Evolutionary conservation across 257 asterid genomes (phyloP).

Genomic region (Plantago ovata): DNA sequence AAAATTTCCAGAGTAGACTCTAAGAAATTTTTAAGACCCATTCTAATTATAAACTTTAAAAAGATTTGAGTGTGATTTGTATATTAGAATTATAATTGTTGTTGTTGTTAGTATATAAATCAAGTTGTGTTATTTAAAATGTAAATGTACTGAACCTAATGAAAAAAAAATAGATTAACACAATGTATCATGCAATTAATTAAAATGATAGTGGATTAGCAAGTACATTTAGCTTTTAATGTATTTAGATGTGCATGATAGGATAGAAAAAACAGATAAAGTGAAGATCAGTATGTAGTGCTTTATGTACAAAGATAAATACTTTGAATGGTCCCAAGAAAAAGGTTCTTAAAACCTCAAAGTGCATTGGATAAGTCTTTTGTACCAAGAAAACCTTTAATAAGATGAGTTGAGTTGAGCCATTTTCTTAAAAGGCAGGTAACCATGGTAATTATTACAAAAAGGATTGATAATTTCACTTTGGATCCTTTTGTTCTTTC

Average conservation of each 20-base stretch:
- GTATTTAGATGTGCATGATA: neutral
- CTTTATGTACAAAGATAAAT: constrained; percentile 9
- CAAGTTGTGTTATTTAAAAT: no score
- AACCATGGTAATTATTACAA: constrained; percentile 31
- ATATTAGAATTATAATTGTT: no score
- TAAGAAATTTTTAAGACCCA: no score
- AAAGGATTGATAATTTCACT: constrained; percentile 24
- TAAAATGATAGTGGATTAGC: no score
- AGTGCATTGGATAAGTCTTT: constrained; percentile 32
- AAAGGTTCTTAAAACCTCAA: constrained; percentile 11
- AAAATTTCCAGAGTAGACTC: no score
- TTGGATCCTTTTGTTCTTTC: constrained; percentile 4
- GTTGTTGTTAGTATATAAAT: no score
- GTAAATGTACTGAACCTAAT: no score
- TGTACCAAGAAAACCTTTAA: constrained; percentile 27
- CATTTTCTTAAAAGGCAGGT: constrained; percentile 34
- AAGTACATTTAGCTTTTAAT: neutral
- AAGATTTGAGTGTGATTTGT: no score
- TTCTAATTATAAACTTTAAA: no score
- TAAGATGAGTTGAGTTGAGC: constrained; percentile 10
- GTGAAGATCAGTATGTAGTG: neutral
- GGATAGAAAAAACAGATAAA: constrained; percentile 1
- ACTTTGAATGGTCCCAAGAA: constrained; percentile 5
- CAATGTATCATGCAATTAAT: neutral
- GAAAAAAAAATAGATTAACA: no score